Evolutionary conservation across 768 basidiomycete species (phyloP), one percentile per base, ranked within the genome.

Genomic region (Phaffia australis): DNA sequence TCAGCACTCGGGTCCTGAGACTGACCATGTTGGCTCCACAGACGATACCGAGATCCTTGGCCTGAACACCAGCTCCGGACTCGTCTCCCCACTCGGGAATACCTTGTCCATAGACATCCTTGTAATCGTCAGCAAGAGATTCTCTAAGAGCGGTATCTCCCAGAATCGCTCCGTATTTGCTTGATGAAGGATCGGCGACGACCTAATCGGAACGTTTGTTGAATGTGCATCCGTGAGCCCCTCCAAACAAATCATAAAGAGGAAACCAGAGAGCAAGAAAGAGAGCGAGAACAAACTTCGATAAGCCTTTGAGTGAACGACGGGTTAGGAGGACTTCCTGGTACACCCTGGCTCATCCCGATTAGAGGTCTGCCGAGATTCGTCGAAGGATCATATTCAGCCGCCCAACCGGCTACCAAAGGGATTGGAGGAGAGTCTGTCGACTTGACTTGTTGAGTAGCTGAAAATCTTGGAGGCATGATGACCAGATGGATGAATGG

Each of bases 341-440:
- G 89, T 0, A 84, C 83, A 50, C 89, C 79, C 75, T 89, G 87
- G 1, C 85, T 84, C 79, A 88, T 83, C 71, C 83, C 81, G n/a
- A 89, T 79, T 1, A 88, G 76, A 0, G 83, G 83, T 4, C 69
- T 52, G 14, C 61, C 54, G n/a, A 60, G 25, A 18, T 64, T 3
- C 0, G 65, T 21, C 5, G 71, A 57, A 0, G 67, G 51, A 11
- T 51, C 27, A 69, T 76, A 77, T 5, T 52, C 46, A 0, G 54
- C 48, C 1, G 65, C 70, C 76, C 76, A 77, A 14, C 29, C 61
- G 15, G 51, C 47, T 21, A 62, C 67, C 23, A 51, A 62, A 9
- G 67, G 67, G 47, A 68, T 68, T 6, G 67, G 67, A 1, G 67
- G 67, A 1, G 61, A n/a, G 0, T 60, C 67, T 8, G 67, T 68